Percentiles rank a stretch among this genome's conserved stretches.
Evolutionary conservation across 192 early-diverging fungal species (phyloP).

Genomic region (Backusella morwellensis): DNA sequence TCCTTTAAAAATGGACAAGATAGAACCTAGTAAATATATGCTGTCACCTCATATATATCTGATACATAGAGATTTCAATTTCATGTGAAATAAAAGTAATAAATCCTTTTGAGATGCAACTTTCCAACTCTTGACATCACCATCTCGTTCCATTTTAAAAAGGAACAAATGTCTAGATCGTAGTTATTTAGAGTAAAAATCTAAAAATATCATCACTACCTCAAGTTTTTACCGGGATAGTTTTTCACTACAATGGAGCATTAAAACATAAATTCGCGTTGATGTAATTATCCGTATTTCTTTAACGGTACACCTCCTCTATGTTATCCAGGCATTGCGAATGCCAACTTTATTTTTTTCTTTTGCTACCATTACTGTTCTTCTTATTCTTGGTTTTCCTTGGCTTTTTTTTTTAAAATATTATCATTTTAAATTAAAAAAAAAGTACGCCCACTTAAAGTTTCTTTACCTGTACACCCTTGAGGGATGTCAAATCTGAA

Average conservation of each 20-base stretch:
- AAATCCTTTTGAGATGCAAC: background rate
- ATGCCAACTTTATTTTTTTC: background rate
- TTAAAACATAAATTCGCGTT: background rate
- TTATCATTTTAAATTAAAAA: background rate
- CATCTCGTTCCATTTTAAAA: background rate
- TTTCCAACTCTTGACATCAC: background rate
- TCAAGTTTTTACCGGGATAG: background rate
- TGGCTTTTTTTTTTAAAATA: background rate
- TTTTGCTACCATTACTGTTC: background rate
- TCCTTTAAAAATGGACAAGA: no score
- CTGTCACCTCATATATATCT: background rate
- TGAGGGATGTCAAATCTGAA: background rate
- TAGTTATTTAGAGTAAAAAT: background rate
- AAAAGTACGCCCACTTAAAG: background rate
- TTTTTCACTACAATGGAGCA: background rate
- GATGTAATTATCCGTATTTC: background rate
- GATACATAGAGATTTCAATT: background rate
- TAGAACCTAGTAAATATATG: no score
- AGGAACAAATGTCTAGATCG: background rate
- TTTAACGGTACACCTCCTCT: background rate
- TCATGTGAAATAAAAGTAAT: background rate
- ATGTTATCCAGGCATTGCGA: background rate
- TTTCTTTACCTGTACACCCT: background rate
- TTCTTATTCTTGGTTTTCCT: background rate
- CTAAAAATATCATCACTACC: background rate